Conservation (phyloP, 2,329 filamentous ascomycete species). For the Fusarium fracticaudum region DNA sequence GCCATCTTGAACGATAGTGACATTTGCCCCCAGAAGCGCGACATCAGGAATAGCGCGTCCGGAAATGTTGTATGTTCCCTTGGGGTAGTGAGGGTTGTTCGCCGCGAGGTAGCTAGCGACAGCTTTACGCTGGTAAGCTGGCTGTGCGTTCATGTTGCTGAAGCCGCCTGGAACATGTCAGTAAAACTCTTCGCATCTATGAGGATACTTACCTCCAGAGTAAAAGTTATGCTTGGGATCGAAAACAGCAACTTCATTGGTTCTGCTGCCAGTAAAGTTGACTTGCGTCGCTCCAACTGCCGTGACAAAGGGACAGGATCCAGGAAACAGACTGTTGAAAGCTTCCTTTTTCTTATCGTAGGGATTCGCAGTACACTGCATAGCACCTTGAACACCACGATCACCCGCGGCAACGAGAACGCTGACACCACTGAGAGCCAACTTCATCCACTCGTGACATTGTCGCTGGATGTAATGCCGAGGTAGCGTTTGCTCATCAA, state of each 20-base stretch:
- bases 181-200: not conserved
- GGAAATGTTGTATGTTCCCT: not conserved
- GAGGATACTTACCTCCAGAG: not conserved
- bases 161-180: not conserved
- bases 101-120: not conserved
- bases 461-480: not conserved
- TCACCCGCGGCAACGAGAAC: not conserved
- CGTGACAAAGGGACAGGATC: not conserved
- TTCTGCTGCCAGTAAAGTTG: not conserved
- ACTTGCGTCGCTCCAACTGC: not conserved
- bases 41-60: not conserved
- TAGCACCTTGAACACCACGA: not conserved
- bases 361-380: not conserved
- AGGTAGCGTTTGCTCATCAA: not conserved
- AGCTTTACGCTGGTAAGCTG: not conserved
- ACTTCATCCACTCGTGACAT: conserved; percentile 1
- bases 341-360: not conserved
- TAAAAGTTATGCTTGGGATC: conserved; percentile 10
- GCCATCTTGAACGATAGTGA: not conserved
- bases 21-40: not conserved
- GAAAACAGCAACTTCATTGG: not conserved
- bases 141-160: not conserved
- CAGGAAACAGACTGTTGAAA: not conserved
- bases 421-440: not conserved
- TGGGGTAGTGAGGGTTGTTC: not conserved